Evolutionary conservation across 257 asterid species (phyloP), one percentile per base, ranked within the genome.

Genomic region (Misopates orontium): DNA sequence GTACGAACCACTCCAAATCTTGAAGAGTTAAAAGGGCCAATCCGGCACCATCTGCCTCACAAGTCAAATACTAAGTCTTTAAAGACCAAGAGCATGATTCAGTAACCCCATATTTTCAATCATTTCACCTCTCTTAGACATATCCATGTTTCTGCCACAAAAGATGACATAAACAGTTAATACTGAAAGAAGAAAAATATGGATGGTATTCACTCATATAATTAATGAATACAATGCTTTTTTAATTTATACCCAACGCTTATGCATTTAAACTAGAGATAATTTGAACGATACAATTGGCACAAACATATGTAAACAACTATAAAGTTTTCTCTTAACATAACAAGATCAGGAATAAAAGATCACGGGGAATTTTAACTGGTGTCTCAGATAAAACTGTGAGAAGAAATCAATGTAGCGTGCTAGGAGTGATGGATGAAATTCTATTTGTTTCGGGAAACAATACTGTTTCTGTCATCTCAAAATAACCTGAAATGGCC

Each of bases 1-100:
- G 5, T 17, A 62, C 66, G 48, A 44, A 55, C 48, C 75, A 59
- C 23, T 68, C 69, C 67, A 44, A 68, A 69, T 71, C 74, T 56
- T 75, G 42, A 36, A 1, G 4, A 36, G 42, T 71, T 65, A 41
- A 42, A 28, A n/a, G 25, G 66, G 66, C 49, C 11, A 64, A n/a
- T 57, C 69, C 24, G 57, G 79, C 70, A 64, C 40, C 75, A 71
- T 69, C 70, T 11, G 50, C 63, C 61, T 32, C 73, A 13, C 52
- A 28, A 52, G 41, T 18, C 45, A 52, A 70, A 70, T 56, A 31
- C 68, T 56, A 58, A 48, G 68, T 50, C 72, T 62, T 70, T 42
- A 19, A 45, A 47, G 65, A 24, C 69, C 64, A 69, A 41, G 24
- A 68, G 61, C 66, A 59, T 42, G 74, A 24, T 24, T 36, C 40